Base-by-base conservation (phyloP, 768 basidiomycete genomes). In the Dioszegia hungarica region DNA sequence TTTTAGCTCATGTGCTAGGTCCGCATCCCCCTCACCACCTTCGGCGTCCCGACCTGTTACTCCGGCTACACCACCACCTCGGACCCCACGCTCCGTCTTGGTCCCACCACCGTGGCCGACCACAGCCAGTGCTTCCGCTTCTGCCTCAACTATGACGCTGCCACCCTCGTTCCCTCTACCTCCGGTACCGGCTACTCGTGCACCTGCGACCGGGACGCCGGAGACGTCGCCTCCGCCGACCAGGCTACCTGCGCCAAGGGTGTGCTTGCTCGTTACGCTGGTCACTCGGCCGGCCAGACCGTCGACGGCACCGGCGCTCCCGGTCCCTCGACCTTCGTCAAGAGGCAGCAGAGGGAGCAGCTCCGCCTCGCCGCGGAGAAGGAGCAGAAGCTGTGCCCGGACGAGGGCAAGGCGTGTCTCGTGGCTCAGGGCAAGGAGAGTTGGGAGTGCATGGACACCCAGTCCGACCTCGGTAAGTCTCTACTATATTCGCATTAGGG, bases 321-420 rank as follows among this genome's bases (percentile, higher is more conserved):
- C 9, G 45, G 45, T 3, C 27, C 45, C 17, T 29, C 27, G 9
- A 46, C 45, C 29, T 51, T 36, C 22, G 49, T 51, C 37, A 37
- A 38, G 36, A n/a, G 49, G 14, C 49, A 51, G 25, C 14, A 38
- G 31, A 51, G 49, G 49, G 49, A 51, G 22, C 49, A 51, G 36
- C 28, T 51, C n/a, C 19, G 49, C n/a, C 34, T 51, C 31, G 47
- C n/a, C 19, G 37, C 31, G 20, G 36, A 38, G 20, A 25, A 33
- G 25, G 5, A 37, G 24, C 15, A 24, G 34, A 51, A 19, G 12
- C 10, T 51, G 36, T 51, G 49, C 25, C 49, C 49, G 3, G 15
- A 25, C 24, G 49, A 38, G 19, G 41, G 52, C 9, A 54, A 29
- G 40, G 41, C 52, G 3, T 54, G 52, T 40, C 33, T 54, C 15